Evolutionary conservation across 148 eudicot genomes (phyloP).

Genomic region (Rhododendron kiyosumense): DNA sequence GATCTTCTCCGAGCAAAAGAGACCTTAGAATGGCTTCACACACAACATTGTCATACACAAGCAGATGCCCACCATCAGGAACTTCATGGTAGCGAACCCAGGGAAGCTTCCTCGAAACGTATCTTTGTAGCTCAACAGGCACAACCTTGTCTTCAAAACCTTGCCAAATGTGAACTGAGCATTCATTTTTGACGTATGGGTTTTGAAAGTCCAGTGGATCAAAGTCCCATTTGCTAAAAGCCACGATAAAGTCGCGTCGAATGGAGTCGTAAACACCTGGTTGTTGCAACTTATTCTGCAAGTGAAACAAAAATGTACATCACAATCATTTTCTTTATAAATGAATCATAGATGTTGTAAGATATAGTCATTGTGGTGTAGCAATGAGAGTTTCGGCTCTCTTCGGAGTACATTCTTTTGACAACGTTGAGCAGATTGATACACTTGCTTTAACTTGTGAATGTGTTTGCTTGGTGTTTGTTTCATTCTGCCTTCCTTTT

Average conservation of each 20-base stretch:
- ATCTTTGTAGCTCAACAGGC: constrained; percentile 36
- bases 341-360: background rate
- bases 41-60: constrained; percentile 32
- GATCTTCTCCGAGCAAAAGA: constrained; percentile 45
- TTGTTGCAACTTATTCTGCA: constrained; percentile 24
- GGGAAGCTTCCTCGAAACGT: constrained; percentile 27
- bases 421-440: background rate
- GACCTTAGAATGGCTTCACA: constrained; percentile 42
- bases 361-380: background rate
- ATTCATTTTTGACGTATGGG: constrained; percentile 33
- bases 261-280: constrained; percentile 33
- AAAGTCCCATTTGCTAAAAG: constrained; percentile 46
- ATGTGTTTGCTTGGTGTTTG: too few relatives aligned
- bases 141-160: constrained; percentile 45
- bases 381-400: background rate
- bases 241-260: constrained; percentile 32
- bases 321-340: background rate
- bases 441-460: background rate
- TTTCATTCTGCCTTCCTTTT: background rate
- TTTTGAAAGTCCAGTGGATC: constrained; percentile 32
- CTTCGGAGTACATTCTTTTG: background rate
- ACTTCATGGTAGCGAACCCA: constrained; percentile 53
- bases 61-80: constrained; percentile 45
- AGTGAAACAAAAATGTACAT: background rate
- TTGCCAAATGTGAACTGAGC: constrained; percentile 45